Evolutionary conservation across 371 early-diverging fungal species (phyloP), one percentile per base, ranked within the genome.

Genomic region (Chytridium lagenaria): DNA sequence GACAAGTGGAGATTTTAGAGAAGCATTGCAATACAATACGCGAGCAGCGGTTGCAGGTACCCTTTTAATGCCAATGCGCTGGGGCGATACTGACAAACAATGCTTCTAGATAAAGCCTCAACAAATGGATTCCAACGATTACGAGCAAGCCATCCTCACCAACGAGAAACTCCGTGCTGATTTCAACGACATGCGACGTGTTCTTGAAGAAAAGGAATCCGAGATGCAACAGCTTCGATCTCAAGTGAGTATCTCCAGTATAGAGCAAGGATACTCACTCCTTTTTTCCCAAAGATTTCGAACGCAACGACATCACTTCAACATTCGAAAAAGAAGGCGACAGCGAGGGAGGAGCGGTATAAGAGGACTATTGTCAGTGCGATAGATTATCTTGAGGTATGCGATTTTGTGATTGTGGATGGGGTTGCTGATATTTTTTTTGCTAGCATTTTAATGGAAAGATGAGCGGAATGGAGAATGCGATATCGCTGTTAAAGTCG

Each of bases 311-410:
- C 61, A 61, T 34, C 36, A 12, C 67, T 73, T 16, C 57, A 74
- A 33, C 63, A 40, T 36, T 74, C 75, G 12, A 22, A 63, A 30
- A 33, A 65, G 39, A 74, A 74, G 44, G 69, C 71, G 23, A 74
- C 50, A 7, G 23, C 40, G 7, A 19, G 75, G 5, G 75, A 74
- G 52, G 75, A 74, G 5, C 31, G 57, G 15, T 74, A 70, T 39
- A n/a, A 49, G 19, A 59, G 68, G n/a, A 64, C 59, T 7, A 74
- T 74, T n/a, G 22, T 40, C 16, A 74, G 65, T 23, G 70, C 75
- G 33, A 70, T 74, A 26, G 70, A 63, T 49, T 69, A 70, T 51
- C 49, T 74, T n/a, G 75, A 74, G 66, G 39, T 61, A 34, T 15
- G 19, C 5, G 55, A 7, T 37, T 33, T 61, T 15, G 36, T 61